Percentiles rank a stretch among this genome's conserved stretches.
These are phyloP conservation scores for Chytriomyces sp. DNA, from an alignment of 192 early-diverging fungal genomes.

Conservation along the genomic window DNA sequence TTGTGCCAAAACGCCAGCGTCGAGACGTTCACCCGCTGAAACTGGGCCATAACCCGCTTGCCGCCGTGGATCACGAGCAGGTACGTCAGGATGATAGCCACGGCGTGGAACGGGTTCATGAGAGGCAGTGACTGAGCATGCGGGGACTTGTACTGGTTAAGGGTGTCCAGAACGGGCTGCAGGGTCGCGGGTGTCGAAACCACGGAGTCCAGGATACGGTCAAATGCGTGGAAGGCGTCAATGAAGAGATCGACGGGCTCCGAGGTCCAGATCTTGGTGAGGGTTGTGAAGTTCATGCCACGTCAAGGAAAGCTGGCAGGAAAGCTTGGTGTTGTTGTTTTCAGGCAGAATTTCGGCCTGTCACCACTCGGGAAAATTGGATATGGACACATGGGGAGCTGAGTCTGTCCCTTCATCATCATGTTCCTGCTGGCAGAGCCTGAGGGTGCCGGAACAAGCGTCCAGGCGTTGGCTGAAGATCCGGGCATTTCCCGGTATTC, in stretches of 20 bases:
- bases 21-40: slow-evolving; percentile 53
- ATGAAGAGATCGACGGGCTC: not conserved
- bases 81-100: slow-evolving; percentile 52
- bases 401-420: not conserved
- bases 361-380: not conserved
- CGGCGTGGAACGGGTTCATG: slow-evolving; percentile 67
- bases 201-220: not conserved
- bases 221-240: not conserved
- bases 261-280: not conserved
- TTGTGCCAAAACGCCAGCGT: slow-evolving; percentile 57
- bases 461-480: not conserved
- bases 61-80: slow-evolving; percentile 52
- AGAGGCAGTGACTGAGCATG: slow-evolving; percentile 47
- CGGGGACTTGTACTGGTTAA: not conserved
- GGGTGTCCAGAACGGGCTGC: not conserved
- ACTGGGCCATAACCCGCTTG: slow-evolving; percentile 51
- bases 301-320: not conserved
- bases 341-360: not conserved
- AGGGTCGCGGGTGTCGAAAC: not conserved
- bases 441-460: not conserved
- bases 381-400: not conserved
- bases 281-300: not conserved
- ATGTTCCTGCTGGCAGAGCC: no score
- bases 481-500: not conserved
- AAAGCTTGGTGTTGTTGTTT: not conserved